Evolutionary conservation across 2,329 filamentous ascomycete genomes (phyloP), one percentile per base, ranked within the genome.

Genomic region (Harringtonia lauricola): DNA sequence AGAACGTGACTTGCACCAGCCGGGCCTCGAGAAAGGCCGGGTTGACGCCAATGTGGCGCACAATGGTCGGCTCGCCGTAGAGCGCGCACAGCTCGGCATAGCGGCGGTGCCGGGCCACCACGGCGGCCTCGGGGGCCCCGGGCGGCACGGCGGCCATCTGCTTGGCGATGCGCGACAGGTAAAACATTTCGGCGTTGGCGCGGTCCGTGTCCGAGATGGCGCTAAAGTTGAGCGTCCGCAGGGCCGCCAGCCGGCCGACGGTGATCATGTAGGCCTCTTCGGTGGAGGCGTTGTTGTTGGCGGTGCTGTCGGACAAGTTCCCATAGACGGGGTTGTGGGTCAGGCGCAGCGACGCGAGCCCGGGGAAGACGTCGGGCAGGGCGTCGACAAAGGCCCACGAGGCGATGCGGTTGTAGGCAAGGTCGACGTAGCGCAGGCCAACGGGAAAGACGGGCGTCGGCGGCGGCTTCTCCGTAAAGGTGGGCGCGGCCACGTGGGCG

Each of bases 191-290:
- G 5, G 88, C 88, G 55, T 96, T 92, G 43, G 78, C 71, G 17
- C 90, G 79, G 59, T 96, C 89, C 35, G 81, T 76, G 1, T 68
- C 53, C 0, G 79, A 80, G 52, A 96, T 80, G 15, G 67, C 65
- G 49, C 79, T 80, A 58, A 85, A 87, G 58, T 92, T 92, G 26
- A 95, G 71, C 1, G 68, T 70, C 42, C 72, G 72, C 10, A 96
- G 72, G 2, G 66, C 65, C 1, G 74, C 72, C 2, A 95, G 67
- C 3, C 88, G 83, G 24, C 82, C 86, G 22, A 94, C 68, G 1
- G 86, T 86, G 39, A 95, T 72, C 85, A 95, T 94, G 64, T 88
- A 90, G 1, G 85, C 83, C 55, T 94, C 86, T 43, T 94, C 86
- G 1, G 81, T 71, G 7, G 71, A 43, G 50, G 49, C 26, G 2